A percentile compares a stretch with the other conserved stretches of the same genome.
These are phyloP conservation scores for Inonotus obliquus DNA, from an alignment of 1,284 basidiomycete genomes.

Conservation along the genomic window DNA sequence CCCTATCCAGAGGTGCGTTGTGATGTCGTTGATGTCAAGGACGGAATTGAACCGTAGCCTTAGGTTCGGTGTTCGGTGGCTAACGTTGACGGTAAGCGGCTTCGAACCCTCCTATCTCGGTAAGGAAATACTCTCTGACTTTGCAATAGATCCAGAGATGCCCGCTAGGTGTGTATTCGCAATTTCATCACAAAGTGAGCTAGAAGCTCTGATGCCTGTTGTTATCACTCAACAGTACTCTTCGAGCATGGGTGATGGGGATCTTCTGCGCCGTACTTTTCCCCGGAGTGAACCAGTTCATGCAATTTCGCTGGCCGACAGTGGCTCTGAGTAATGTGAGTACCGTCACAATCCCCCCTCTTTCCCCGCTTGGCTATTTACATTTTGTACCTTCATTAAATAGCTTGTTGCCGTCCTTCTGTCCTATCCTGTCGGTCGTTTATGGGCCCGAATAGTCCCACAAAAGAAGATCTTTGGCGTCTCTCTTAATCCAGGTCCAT, in stretches of 20 bases:
- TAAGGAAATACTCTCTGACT: too few species aligned
- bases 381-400: neutral
- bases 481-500: conserved; percentile 31
- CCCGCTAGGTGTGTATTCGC: conserved; percentile 8
- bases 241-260: conserved; percentile 35
- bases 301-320: conserved; percentile 32
- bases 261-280: conserved; percentile 32
- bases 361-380: conserved; percentile 24
- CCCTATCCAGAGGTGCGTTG: conserved; percentile 23
- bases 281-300: conserved; percentile 25
- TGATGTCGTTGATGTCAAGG: conserved; percentile 17
- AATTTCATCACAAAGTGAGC: neutral
- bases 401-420: conserved; percentile 25
- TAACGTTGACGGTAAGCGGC: too few species aligned
- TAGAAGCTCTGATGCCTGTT: neutral
- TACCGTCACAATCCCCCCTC: conserved; percentile 4
- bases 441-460: conserved; percentile 24
- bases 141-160: neutral
- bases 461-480: conserved; percentile 23
- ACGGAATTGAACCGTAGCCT: too few species aligned
- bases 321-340: conserved; percentile 21
- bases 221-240: conserved; percentile 25
- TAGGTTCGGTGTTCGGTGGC: too few species aligned
- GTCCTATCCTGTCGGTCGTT: conserved; percentile 26
- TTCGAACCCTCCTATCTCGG: too few species aligned